Evolutionary conservation across 2,329 filamentous ascomycete genomes (phyloP).

Genomic region (Fusarium nematophilum): DNA sequence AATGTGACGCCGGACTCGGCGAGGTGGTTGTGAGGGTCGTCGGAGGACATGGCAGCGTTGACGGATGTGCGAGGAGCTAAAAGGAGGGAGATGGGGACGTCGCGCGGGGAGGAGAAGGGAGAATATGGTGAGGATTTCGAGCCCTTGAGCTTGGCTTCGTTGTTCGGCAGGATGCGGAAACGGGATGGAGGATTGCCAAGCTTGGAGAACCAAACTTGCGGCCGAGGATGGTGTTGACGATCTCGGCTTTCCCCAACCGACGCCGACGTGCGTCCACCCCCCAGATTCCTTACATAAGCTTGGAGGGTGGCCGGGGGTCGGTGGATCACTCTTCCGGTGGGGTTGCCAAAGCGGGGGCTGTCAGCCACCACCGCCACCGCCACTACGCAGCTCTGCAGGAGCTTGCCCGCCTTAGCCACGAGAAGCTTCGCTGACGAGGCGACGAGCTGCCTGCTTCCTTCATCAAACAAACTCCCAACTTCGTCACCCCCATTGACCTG

Average conservation of each 20-base stretch:
- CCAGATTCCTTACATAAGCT: slow-evolving; percentile 42
- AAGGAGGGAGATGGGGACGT: not conserved
- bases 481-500: not conserved
- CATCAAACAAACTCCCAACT: slow-evolving; percentile 11
- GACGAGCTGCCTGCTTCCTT: slow-evolving; percentile 42
- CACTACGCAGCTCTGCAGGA: slow-evolving; percentile 3
- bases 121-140: not conserved
- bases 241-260: slow-evolving; percentile 20
- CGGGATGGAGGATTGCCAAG: slow-evolving; percentile 10
- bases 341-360: slow-evolving; percentile 37
- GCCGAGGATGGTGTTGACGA: slow-evolving; percentile 39
- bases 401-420: slow-evolving; percentile 22
- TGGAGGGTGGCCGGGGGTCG: slow-evolving; percentile 37
- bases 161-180: not conserved
- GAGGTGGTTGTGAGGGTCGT: slow-evolving; percentile 65
- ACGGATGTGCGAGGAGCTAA: not conserved
- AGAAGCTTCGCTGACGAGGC: slow-evolving; percentile 45
- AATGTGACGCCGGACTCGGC: slow-evolving; percentile 81
- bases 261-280: slow-evolving; percentile 15
- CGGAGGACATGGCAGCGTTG: slow-evolving; percentile 61
- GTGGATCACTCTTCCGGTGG: slow-evolving; percentile 48
- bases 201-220: slow-evolving; percentile 15
- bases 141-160: not conserved
- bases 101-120: not conserved
- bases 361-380: slow-evolving; percentile 39